Evolutionary conservation across 768 basidiomycete genomes (phyloP), one percentile per base, ranked within the genome.

Genomic region (Punctularia strigosozonata): DNA sequence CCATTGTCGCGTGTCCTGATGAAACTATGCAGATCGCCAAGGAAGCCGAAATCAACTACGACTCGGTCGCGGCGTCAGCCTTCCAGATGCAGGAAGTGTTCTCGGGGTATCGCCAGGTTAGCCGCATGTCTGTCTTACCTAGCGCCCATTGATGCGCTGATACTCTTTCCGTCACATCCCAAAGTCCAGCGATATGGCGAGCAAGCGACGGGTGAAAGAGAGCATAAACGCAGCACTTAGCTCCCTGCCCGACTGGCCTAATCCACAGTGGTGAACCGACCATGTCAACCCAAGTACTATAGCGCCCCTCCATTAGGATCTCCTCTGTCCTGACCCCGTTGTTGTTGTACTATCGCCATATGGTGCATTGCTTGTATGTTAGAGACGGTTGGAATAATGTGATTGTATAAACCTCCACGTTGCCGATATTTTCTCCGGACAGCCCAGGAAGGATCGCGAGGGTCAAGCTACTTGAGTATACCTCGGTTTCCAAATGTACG

Each of bases 51-150:
- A 53, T 56, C 12, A 61, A 75, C 43, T 61, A 46, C 81, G 80
- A 78, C 47, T 72, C 75, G 3, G 67, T 83, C 15, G 69, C 72
- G 5, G 85, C 84, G 1, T 79, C 76, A 0, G 62, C 71, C 1
- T 78, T 83, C 56, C 85, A 88, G 59, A 73, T 88, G 62, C 68
- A 73, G 46, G 85, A 88, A 51, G 81, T 83, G 15, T 75, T 71
- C 46, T 47, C 63, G 15, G 77, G 77, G 6, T 88, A 88, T 50
- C 72, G 82, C 21, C 80, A 82, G 34, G n/a, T n/a, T n/a, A n/a
- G n/a, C n/a, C n/a, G n/a, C n/a, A n/a, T n/a, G n/a, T n/a, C n/a
- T n/a, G n/a, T n/a, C n/a, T n/a, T n/a, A n/a, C n/a, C n/a, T n/a
- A n/a, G n/a, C n/a, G n/a, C n/a, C n/a, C n/a, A n/a, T n/a, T n/a